Evolutionary conservation across 108 stramenopile genomes (phyloP).

Genomic region (Discostella stelligeroides): DNA sequence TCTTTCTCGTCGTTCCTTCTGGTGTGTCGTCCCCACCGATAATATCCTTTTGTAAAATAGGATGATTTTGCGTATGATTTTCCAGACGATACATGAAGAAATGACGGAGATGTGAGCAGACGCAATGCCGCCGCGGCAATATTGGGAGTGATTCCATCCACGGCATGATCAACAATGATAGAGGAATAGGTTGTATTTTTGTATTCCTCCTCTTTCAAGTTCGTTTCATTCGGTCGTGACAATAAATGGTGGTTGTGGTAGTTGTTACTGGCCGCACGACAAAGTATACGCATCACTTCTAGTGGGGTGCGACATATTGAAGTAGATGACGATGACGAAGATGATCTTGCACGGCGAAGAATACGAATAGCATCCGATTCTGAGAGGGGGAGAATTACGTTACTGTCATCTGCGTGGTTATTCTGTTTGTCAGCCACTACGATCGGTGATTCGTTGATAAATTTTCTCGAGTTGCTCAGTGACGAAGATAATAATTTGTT

Average conservation of each 20-base stretch:
- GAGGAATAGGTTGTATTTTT: neutral
- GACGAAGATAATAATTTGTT: too few relatives aligned
- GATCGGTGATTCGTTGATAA: too few relatives aligned
- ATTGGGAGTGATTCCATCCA: constrained; percentile 27
- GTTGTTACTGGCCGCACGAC: neutral
- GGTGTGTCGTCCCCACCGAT: constrained; percentile 1
- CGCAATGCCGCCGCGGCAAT: constrained; percentile 43
- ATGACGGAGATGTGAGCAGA: constrained; percentile 28
- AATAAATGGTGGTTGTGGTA: neutral
- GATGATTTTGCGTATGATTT: neutral
- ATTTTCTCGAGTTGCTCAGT: too few relatives aligned
- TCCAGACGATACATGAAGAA: constrained; percentile 16
- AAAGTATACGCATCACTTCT: constrained; percentile 22
- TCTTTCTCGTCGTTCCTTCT: too few relatives aligned
- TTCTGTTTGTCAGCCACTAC: too few relatives aligned
- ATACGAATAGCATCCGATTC: constrained; percentile 21
- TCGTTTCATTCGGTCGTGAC: neutral
- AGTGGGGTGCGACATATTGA: constrained; percentile 6
- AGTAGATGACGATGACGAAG: too few relatives aligned
- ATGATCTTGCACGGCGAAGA: constrained; percentile 6
- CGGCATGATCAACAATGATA: constrained; percentile 10
- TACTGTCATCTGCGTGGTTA: too few relatives aligned
- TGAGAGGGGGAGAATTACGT: neutral
- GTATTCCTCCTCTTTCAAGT: neutral
- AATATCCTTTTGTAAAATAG: constrained; percentile 3